Evolutionary conservation across 495 filamentous ascomycete genomes (phyloP), one percentile per base, ranked within the genome.

Genomic region (Tirmania nivea): DNA sequence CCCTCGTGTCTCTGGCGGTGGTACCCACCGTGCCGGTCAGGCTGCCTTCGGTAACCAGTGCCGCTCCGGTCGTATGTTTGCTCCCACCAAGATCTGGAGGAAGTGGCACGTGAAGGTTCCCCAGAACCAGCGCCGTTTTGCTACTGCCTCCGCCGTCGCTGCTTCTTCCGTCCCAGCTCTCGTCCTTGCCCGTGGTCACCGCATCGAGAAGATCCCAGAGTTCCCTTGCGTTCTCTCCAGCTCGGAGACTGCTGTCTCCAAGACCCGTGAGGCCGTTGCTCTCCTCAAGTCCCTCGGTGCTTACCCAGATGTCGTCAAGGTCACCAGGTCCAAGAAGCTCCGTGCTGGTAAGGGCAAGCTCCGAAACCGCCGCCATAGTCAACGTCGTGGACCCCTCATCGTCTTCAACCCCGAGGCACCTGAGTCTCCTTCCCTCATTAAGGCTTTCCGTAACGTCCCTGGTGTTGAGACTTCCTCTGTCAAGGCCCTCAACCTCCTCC

Each of bases 21-120:
- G 90, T 82, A 97, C 90, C 69, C 90, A 97, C 79, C 90, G 90
- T 78, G 90, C 90, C 69, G 90, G 90, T 75, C 90, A 97, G 75
- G 90, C 90, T 73, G 90, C 90, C 60, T 97, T 97, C 74, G 90
- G 90, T 82, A 97, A 97, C 81, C 79, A 83, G 86, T 97, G 90
- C 75, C 87, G 90, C 70, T 94, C 89, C 66, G 90, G 90, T 73
- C 92, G 90, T 73, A 97, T 97, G 92, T 97, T 97, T 75, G 90
- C 90, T 59, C 90, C 90, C 60, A 97, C 90, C 72, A 96, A 96
- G 81, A 84, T 94, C 75, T 97, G 90, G 90, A 77, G 90, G 67
- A 96, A 94, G 77, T 97, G 92, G 92, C 92, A 97, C 78, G 84
- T 94, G 75, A 97, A 96, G 84, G 77, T 97, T 81, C 94, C 92